Conservation (phyloP, 352 stramenopile species). For the Pythium scleroteichum region DNA sequence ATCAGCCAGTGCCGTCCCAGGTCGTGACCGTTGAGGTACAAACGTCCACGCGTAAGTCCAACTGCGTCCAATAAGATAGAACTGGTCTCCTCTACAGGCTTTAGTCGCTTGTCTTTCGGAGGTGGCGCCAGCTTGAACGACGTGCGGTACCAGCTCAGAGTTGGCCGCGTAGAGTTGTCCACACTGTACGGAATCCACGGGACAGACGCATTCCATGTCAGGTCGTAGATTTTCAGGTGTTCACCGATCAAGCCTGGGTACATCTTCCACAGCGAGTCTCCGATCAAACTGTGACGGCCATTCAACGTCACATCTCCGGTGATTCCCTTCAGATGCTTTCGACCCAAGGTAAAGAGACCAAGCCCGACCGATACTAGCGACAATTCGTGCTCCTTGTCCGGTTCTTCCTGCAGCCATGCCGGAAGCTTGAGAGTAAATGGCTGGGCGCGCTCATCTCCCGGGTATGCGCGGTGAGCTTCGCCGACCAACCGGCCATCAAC, state of each 20-base stretch:
- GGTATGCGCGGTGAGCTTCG: constrained; percentile 46
- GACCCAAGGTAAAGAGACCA: constrained; percentile 53
- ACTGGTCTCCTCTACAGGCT: constrained; percentile 29
- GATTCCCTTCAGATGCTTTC: constrained; percentile 58
- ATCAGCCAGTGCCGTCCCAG: constrained; percentile 73
- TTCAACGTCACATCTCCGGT: constrained; percentile 53
- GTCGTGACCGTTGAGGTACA: constrained; percentile 67
- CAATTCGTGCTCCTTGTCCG: constrained; percentile 31
- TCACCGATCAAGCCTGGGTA: constrained; percentile 62
- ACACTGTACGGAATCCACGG: constrained; percentile 36
- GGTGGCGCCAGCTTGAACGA: constrained; percentile 36
- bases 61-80: constrained; percentile 62
- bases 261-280: constrained; percentile 48
- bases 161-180: constrained; percentile 14
- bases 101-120: constrained; percentile 8
- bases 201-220: constrained; percentile 48
- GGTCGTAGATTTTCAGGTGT: constrained; percentile 57
- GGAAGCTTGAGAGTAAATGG: constrained; percentile 48
- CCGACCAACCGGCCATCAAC: constrained; percentile 47
- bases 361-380: constrained; percentile 60
- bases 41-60: constrained; percentile 56
- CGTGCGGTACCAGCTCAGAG: constrained; percentile 61
- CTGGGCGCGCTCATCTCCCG: constrained; percentile 52
- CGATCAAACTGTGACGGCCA: constrained; percentile 32
- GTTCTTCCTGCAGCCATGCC: constrained; percentile 23